A percentile compares a stretch with the other conserved stretches of the same genome.
phyloP scores from a whole-genome alignment of 768 basidiomycete genomes.

The Naganishia onofrii region DNA sequence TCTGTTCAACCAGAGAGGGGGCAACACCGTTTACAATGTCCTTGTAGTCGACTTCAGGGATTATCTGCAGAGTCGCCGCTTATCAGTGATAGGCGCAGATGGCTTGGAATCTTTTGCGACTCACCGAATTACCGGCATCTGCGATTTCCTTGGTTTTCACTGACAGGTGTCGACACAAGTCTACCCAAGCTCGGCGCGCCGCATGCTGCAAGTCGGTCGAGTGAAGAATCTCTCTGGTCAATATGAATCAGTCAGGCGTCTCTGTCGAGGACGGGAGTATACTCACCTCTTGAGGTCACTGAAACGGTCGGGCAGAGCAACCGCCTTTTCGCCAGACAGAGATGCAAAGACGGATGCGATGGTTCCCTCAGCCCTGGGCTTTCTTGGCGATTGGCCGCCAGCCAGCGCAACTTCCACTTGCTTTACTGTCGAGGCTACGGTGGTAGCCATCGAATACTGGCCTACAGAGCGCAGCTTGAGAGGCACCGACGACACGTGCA shows the following conservation, averaged over 20 bases:
- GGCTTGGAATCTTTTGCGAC: background rate
- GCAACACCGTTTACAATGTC: slow-evolving; percentile 35
- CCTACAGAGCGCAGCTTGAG: background rate
- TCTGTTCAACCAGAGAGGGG: slow-evolving; percentile 37
- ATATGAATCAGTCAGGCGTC: background rate
- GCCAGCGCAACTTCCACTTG: background rate
- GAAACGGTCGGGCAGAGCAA: slow-evolving; percentile 61
- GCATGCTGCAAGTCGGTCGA: slow-evolving; percentile 38
- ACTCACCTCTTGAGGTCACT: slow-evolving; percentile 58
- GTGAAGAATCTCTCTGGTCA: slow-evolving; percentile 36
- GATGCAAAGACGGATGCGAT: slow-evolving; percentile 59
- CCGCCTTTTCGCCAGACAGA: slow-evolving; percentile 53
- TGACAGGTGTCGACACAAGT: slow-evolving; percentile 34
- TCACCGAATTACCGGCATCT: slow-evolving; percentile 57
- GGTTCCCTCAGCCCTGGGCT: slow-evolving; percentile 26
- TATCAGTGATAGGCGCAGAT: background rate
- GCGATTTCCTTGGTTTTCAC: slow-evolving; percentile 58
- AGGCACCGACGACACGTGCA: background rate
- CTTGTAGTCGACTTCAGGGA: slow-evolving; percentile 54
- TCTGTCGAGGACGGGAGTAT: no score
- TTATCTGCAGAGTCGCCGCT: slow-evolving; percentile 44
- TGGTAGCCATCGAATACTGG: background rate
- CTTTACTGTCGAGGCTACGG: background rate
- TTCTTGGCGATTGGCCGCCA: background rate
- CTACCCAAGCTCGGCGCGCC: slow-evolving; percentile 36